phyloP scores from a whole-genome alignment of 805 yeast genomes.

The Suhomyces sp. region DNA sequence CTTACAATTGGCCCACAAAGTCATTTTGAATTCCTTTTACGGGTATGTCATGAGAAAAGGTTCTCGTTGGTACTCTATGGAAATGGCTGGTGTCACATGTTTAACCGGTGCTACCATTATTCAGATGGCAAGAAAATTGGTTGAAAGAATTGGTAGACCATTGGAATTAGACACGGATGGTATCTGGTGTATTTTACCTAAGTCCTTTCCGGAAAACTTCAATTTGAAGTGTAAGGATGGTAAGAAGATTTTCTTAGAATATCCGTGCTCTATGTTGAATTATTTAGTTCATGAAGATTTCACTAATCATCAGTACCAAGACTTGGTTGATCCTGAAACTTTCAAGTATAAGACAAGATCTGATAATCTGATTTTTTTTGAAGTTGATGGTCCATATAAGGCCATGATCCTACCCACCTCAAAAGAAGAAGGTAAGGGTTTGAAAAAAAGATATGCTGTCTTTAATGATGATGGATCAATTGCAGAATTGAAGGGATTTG shows the following conservation, averaged over 20 bases:
- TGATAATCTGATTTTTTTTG: conserved; percentile 95
- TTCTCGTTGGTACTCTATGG: conserved; percentile 99
- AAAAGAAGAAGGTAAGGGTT: conserved; percentile 94
- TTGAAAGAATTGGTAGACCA: conserved; percentile 92
- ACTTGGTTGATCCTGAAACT: conserved; percentile 65
- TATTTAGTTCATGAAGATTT: conserved; percentile 87
- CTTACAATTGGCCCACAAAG: conserved; percentile 93
- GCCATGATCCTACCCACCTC: conserved; percentile 98
- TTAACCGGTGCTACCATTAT: conserved; percentile 96
- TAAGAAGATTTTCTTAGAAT: conserved; percentile 71
- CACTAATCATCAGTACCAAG: conserved; percentile 94
- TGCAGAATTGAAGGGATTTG: conserved; percentile 96
- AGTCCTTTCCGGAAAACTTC: conserved; percentile 88
- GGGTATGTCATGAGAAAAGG: conserved; percentile 99
- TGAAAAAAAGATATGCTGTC: conserved; percentile 95
- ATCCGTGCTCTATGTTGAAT: conserved; percentile 95
- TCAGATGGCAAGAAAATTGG: conserved; percentile 92
- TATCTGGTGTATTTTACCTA: conserved; percentile 97
- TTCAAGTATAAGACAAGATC: conserved; percentile 73
- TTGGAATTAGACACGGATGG: conserved; percentile 98
- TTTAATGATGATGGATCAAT: conserved; percentile 91
- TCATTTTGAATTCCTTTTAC: conserved; percentile 91
- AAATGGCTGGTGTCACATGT: conserved; percentile 99
- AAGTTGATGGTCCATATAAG: conserved; percentile 97
- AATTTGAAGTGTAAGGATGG: conserved; percentile 73